phyloP scores from a whole-genome alignment of 306 rosid genomes.

The Lithocarpus polystachyus region DNA sequence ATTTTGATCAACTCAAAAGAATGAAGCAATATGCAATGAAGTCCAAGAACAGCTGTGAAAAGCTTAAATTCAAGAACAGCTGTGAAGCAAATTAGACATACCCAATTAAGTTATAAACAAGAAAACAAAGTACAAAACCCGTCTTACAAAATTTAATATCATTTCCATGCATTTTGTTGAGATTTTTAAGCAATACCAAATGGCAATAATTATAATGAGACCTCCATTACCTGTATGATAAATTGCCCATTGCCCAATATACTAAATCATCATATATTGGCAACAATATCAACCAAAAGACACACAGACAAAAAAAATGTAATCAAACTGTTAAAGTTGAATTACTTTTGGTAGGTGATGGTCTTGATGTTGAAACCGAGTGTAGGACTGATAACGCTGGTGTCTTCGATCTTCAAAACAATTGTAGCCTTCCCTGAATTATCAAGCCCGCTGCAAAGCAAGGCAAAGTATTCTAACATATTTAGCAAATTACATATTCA shows the following conservation, averaged over 20 bases:
- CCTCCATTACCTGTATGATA: neutral
- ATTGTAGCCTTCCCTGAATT: constrained; percentile 93
- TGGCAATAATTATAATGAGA: neutral
- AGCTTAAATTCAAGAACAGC: neutral
- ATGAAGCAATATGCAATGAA: neutral
- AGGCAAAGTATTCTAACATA: neutral
- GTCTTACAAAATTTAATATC: neutral
- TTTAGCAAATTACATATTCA: neutral
- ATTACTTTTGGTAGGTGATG: constrained; percentile 70
- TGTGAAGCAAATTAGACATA: no score
- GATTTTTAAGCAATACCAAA: neutral
- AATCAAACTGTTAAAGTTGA: neutral
- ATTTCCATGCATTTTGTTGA: neutral
- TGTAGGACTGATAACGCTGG: constrained; percentile 91
- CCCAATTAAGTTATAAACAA: neutral
- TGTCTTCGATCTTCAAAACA: constrained; percentile 89
- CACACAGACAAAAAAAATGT: neutral
- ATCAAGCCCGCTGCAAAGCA: constrained; percentile 67
- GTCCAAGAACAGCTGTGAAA: neutral
- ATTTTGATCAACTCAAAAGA: neutral
- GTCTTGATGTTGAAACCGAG: constrained; percentile 98
- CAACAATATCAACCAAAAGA: neutral
- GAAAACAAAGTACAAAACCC: neutral
- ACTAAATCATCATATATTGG: neutral
- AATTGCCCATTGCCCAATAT: neutral